phyloP scores from a whole-genome alignment of 805 yeast species.

The Sungouiella thailandica region DNA sequence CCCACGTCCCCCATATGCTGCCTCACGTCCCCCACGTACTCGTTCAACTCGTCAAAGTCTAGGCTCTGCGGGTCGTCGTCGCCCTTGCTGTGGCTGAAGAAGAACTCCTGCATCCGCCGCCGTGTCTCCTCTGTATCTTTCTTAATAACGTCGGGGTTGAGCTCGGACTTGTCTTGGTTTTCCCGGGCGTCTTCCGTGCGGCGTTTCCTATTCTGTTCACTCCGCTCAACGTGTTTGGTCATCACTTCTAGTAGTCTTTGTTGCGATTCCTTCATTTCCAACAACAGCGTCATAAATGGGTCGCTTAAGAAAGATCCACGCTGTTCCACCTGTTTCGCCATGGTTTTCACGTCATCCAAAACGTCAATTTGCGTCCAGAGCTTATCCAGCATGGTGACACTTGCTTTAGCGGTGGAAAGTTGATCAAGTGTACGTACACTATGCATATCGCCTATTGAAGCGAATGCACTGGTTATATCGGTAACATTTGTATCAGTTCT shows the following conservation, averaged over 20 bases:
- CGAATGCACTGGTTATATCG: no score
- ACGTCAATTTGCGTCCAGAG: conserved; percentile 87
- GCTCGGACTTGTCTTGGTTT: conserved; percentile 3
- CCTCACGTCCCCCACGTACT: conserved; percentile 46
- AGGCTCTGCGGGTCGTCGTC: conserved; percentile 24
- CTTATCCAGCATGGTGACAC: conserved; percentile 64
- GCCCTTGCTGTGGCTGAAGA: conserved; percentile 3
- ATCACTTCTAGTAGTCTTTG: conserved; percentile 30
- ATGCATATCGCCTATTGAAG: conserved; percentile 10
- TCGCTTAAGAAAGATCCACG: conserved; percentile 49
- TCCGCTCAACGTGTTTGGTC: conserved; percentile 22
- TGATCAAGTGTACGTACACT: conserved; percentile 38
- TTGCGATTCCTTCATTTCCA: conserved; percentile 55
- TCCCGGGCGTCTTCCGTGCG: conserved; percentile 9
- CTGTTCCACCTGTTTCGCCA: conserved; percentile 43
- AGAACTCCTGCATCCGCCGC: conserved; percentile 14
- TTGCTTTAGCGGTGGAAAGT: conserved; percentile 51
- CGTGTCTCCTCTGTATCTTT: conserved; percentile 9
- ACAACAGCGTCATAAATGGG: conserved; percentile 47
- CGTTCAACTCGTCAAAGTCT: conserved; percentile 46
- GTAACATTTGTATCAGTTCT: conserved; percentile 16
- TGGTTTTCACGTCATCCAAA: conserved; percentile 67
- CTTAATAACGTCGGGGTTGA: conserved; percentile 7
- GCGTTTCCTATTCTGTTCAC: conserved; percentile 12
- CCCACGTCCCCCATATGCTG: conserved; percentile 49